Conservation (phyloP, 352 stramenopile species). For the Pythium brassicae region DNA sequence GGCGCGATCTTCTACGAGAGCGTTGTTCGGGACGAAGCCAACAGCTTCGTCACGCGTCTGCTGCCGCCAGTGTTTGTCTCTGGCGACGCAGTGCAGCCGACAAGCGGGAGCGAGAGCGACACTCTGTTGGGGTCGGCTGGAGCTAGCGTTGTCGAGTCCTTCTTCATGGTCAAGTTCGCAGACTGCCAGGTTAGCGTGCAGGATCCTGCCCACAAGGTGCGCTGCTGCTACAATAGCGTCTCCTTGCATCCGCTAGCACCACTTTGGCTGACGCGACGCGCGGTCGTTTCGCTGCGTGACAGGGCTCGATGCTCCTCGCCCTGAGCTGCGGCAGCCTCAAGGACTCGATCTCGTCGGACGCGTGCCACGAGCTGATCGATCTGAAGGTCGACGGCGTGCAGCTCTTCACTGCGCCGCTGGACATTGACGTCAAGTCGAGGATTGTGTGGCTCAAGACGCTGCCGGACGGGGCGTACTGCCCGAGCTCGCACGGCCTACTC, state of each 20-base stretch:
- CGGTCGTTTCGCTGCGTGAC: neutral
- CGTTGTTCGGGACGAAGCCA: slow-evolving; percentile 23
- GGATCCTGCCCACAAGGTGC: slow-evolving; percentile 58
- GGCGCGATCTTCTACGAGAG: slow-evolving; percentile 44
- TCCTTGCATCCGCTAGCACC: neutral
- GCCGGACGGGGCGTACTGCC: slow-evolving; percentile 52
- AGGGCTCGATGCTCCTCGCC: slow-evolving; percentile 61
- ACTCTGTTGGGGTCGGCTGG: neutral
- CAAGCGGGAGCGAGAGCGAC: neutral
- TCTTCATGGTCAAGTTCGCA: slow-evolving; percentile 70
- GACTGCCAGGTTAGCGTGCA: slow-evolving; percentile 80
- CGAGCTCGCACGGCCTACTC: slow-evolving; percentile 51
- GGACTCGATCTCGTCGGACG: slow-evolving; percentile 47
- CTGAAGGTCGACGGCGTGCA: slow-evolving; percentile 62
- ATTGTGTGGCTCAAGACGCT: slow-evolving; percentile 62
- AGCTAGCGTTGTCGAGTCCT: slow-evolving; percentile 34
- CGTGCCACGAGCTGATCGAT: slow-evolving; percentile 45
- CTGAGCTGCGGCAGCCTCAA: slow-evolving; percentile 56
- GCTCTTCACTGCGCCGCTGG: slow-evolving; percentile 59
- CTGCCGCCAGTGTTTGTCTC: neutral
- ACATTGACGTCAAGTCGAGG: slow-evolving; percentile 68
- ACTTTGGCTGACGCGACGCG: neutral
- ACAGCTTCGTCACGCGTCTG: slow-evolving; percentile 7
- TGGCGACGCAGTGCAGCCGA: neutral
- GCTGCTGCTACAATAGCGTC: no score